Evolutionary conservation across 805 yeast genomes (phyloP), one percentile per base, ranked within the genome.

Genomic region (Metschnikowia shivogae): DNA sequence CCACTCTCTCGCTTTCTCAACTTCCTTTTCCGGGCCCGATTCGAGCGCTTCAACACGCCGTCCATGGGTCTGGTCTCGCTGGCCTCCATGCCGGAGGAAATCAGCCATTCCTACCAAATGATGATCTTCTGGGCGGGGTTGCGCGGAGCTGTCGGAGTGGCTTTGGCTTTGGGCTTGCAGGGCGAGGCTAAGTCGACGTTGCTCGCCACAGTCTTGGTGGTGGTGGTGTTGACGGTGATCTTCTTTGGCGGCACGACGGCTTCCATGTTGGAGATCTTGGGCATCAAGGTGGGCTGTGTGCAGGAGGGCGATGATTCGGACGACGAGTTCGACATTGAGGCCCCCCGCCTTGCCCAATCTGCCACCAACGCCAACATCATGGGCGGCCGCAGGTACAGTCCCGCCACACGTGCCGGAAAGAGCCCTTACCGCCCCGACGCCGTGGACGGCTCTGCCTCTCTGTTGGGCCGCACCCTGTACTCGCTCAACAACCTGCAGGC

Each of bases 111-210:
- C 49, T 93, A 93, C 65, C 99, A 93, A 68, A 89, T 89, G 87
- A 93, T 93, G 99, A 89, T 92, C 41, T 93, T 93, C 64, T 93
- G 99, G 99, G 99, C 99, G 2, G 99, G 99, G 3, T 73, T 93
- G 45, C 77, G 99, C 60, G 99, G 99, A 48, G 99, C 99, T 0
- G 99, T 93, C 30, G 99, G 99, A 53, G 99, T 93, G 4, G 99
- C 99, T 0, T 76, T 93, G 58, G 99, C 99, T 0, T 89, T 95
- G 82, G 99, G 99, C 11, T 71, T 93, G 34, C 96, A 88, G 66
- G 99, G 98, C 49, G 97, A 92, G 59, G 82, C 87, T 45, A 92
- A 90, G 52, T 82, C 84, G 60, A 82, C 96, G 0, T 70, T 93
- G 43, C 68, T 92, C 43, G 99, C 99, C 3, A 95, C 99, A 0